These are phyloP conservation scores for Leishmania tarentolae DNA, from an alignment of 208 protist species.

Conservation along the genomic window DNA sequence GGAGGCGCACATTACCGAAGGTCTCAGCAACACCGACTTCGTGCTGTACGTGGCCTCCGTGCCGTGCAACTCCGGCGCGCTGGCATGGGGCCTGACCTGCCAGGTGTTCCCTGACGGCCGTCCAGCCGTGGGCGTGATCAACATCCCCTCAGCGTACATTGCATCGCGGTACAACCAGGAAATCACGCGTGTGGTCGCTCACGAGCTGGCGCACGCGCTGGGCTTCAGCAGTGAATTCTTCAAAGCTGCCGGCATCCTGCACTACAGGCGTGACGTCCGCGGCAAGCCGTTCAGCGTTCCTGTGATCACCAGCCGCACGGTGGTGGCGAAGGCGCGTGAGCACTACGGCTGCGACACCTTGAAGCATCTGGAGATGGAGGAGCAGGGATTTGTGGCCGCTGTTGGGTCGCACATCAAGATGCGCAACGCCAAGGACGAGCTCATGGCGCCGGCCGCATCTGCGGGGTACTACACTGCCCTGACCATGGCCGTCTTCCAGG, in stretches of 20 bases:
- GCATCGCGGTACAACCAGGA: neutral
- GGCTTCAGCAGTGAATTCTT: slow-evolving; percentile 55
- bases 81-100: slow-evolving; percentile 58
- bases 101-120: slow-evolving; percentile 13
- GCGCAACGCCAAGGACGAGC: slow-evolving; percentile 77
- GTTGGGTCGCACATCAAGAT: slow-evolving; percentile 84
- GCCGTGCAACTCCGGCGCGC: slow-evolving; percentile 5
- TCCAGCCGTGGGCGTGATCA: slow-evolving; percentile 49
- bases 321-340: slow-evolving; percentile 33
- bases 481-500: slow-evolving; percentile 83
- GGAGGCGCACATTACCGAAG: slow-evolving; percentile 28
- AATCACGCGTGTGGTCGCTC: slow-evolving; percentile 38
- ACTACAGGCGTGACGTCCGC: slow-evolving; percentile 25
- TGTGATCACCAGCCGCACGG: slow-evolving; percentile 38
- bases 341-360: slow-evolving; percentile 75
- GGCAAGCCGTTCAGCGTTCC: slow-evolving; percentile 28
- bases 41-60: slow-evolving; percentile 68
- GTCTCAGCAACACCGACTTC: slow-evolving; percentile 56
- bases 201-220: slow-evolving; percentile 89
- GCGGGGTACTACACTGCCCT: slow-evolving; percentile 62
- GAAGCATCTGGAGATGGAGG: slow-evolving; percentile 81
- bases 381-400: slow-evolving; percentile 48
- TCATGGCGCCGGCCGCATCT: slow-evolving; percentile 60
- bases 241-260: neutral
- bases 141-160: slow-evolving; percentile 49